phyloP scores from a whole-genome alignment of 805 yeast genomes.

The Yarrowia sp. region DNA sequence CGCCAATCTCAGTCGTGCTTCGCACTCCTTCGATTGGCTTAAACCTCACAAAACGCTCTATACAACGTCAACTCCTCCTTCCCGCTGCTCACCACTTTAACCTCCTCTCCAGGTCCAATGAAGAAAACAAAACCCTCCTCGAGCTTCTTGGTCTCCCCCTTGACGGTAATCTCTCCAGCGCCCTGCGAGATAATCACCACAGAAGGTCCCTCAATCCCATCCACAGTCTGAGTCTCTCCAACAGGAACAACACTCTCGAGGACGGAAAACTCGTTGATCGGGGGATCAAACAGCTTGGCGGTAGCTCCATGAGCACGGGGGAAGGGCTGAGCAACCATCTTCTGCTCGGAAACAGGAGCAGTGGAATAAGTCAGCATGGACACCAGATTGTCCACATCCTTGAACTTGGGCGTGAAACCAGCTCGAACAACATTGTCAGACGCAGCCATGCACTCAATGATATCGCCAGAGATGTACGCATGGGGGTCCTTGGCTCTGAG shows the following conservation, averaged over 20 bases:
- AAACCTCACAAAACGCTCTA: conserved; percentile 62
- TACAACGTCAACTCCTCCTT: conserved; percentile 62
- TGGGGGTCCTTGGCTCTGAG: conserved; percentile 97
- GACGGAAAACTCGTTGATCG: conserved; percentile 95
- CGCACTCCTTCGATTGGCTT: conserved; percentile 27
- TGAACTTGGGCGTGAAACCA: conserved; percentile 99
- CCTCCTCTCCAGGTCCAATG: conserved; percentile 70
- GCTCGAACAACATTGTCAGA: conserved; percentile 97
- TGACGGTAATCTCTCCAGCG: conserved; percentile 53
- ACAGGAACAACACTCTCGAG: conserved; percentile 67
- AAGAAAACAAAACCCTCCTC: conserved; percentile 76
- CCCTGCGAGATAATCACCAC: conserved; percentile 84
- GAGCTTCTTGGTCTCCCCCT: conserved; percentile 43
- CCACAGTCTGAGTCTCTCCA: conserved; percentile 54
- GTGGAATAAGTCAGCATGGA: conserved; percentile 86
- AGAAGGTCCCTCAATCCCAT: conserved; percentile 79
- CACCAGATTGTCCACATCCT: conserved; percentile 88
- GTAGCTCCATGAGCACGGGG: conserved; percentile 40
- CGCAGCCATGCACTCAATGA: conserved; percentile 99
- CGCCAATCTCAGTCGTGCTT: no score
- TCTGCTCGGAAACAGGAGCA: conserved; percentile 89
- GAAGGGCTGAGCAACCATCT: conserved; percentile 67
- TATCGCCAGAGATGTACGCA: conserved; percentile 95
- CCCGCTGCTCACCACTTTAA: conserved; percentile 48
- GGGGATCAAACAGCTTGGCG: conserved; percentile 74